These are phyloP conservation scores for Dendryphion nanum DNA, from an alignment of 2,329 filamentous ascomycete genomes.

Conservation along the genomic window DNA sequence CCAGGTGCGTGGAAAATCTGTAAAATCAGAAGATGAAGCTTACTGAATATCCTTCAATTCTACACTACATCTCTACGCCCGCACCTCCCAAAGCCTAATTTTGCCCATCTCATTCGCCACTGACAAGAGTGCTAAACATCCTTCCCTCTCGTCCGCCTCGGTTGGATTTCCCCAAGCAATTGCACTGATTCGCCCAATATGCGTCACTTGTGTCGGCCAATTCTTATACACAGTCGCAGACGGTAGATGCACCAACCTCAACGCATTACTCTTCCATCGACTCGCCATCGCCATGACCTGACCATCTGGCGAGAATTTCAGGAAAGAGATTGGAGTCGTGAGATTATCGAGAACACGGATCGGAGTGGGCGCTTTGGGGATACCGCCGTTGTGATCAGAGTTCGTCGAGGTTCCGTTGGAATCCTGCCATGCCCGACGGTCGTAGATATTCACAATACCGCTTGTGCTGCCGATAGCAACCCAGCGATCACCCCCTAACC, in stretches of 20 bases:
- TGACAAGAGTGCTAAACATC: conserved; percentile 58
- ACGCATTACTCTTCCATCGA: conserved; percentile 81
- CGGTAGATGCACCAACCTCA: conserved; percentile 84
- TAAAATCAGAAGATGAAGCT: too few relatives aligned
- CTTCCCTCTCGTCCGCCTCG: conserved; percentile 62
- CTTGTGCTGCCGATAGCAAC: conserved; percentile 81
- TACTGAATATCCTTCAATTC: too few relatives aligned
- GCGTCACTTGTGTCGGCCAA: conserved; percentile 91
- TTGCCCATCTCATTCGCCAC: conserved; percentile 88
- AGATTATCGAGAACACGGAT: conserved; percentile 77
- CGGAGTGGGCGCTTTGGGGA: conserved; percentile 70
- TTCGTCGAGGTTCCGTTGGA: conserved; percentile 10
- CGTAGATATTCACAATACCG: conserved; percentile 92
- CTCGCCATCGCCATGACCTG: conserved; percentile 87
- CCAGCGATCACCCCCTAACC: conserved; percentile 80
- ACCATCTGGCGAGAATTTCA: conserved; percentile 83
- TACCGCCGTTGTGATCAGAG: conserved; percentile 38
- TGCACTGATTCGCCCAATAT: conserved; percentile 74
- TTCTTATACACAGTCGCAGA: conserved; percentile 94
- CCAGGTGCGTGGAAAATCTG: too few relatives aligned
- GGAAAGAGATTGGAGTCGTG: conserved; percentile 76
- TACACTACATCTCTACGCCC: conserved; percentile 21
- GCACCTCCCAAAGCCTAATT: conserved; percentile 79
- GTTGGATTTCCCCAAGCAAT: conserved; percentile 47
- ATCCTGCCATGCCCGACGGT: conserved; percentile 64